Conservation (phyloP, 2,329 filamentous ascomycete species). For the Niveomyces coronatus region DNA sequence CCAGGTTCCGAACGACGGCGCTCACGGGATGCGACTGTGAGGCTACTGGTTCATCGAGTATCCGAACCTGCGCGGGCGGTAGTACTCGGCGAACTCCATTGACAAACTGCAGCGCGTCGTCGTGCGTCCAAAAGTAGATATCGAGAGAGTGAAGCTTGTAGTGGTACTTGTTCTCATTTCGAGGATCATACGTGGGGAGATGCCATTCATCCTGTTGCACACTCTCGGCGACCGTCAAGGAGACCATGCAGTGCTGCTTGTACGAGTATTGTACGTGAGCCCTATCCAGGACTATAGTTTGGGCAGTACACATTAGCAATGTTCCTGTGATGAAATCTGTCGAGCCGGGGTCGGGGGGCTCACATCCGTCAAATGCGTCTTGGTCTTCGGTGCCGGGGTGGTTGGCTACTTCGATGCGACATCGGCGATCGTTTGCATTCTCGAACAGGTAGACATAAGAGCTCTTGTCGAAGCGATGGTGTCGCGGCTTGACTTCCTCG, state of each 20-base stretch:
- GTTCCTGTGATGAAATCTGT: neutral
- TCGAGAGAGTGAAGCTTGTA: constrained; percentile 68
- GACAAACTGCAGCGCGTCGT: constrained; percentile 61
- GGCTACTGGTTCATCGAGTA: constrained; percentile 51
- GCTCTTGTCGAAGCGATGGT: constrained; percentile 70
- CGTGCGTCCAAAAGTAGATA: constrained; percentile 69
- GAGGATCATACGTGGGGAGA: constrained; percentile 60
- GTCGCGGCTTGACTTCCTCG: constrained; percentile 56
- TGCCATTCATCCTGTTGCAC: constrained; percentile 57
- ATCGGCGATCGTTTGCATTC: constrained; percentile 54
- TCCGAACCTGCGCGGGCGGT: constrained; percentile 47
- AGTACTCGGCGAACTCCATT: constrained; percentile 57
- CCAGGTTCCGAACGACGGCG: constrained; percentile 62
- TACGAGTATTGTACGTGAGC: constrained; percentile 60
- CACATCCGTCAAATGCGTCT: constrained; percentile 69
- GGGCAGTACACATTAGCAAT: neutral
- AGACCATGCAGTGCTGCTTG: constrained; percentile 62
- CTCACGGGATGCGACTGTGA: constrained; percentile 44
- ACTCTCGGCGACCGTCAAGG: constrained; percentile 49
- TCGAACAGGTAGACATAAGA: constrained; percentile 77
- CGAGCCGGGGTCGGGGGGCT: constrained; percentile 22
- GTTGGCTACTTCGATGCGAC: constrained; percentile 68
- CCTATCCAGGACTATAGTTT: constrained; percentile 45
- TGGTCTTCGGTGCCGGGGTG: constrained; percentile 64
- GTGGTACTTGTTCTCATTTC: constrained; percentile 68